Percentiles rank a stretch among this genome's conserved stretches.
phyloP scores from a whole-genome alignment of 2,329 filamentous ascomycete genomes.

The Xylaria polymorpha region DNA sequence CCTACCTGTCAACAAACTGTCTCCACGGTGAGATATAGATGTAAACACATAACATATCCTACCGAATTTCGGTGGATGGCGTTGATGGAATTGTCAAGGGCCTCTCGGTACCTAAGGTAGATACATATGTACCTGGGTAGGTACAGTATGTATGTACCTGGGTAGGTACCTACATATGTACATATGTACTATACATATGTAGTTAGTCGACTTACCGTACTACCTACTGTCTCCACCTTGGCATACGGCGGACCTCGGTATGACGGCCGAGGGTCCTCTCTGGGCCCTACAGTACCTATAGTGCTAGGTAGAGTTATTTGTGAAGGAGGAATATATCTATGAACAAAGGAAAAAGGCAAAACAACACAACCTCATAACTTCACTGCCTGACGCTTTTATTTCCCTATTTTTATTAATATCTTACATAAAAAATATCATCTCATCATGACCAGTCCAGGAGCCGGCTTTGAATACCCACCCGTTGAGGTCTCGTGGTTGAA shows the following conservation, averaged over 20 bases:
- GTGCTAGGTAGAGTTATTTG: neutral
- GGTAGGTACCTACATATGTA: too few species aligned
- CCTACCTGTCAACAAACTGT: neutral
- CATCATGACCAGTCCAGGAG: conserved; percentile 63
- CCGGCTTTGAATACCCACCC: conserved; percentile 82
- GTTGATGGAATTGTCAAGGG: neutral
- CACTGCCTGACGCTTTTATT: neutral
- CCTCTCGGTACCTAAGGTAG: too few species aligned
- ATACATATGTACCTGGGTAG: too few species aligned
- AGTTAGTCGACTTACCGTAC: too few species aligned
- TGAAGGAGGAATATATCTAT: neutral
- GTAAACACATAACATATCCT: neutral
- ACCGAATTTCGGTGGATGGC: neutral
- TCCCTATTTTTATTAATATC: neutral
- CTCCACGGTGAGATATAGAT: neutral
- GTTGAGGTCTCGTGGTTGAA: conserved; percentile 85
- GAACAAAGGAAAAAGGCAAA: neutral
- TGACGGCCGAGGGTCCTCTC: conserved; percentile 13
- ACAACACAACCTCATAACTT: neutral
- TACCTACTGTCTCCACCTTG: conserved; percentile 18
- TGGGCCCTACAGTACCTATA: neutral
- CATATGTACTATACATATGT: too few species aligned
- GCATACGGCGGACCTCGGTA: conserved; percentile 32
- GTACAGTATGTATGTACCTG: too few species aligned
- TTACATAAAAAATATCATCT: neutral